Evolutionary conservation across 495 filamentous ascomycete genomes (phyloP), one percentile per base, ranked within the genome.

Genomic region (Trypethelium eluteriae): DNA sequence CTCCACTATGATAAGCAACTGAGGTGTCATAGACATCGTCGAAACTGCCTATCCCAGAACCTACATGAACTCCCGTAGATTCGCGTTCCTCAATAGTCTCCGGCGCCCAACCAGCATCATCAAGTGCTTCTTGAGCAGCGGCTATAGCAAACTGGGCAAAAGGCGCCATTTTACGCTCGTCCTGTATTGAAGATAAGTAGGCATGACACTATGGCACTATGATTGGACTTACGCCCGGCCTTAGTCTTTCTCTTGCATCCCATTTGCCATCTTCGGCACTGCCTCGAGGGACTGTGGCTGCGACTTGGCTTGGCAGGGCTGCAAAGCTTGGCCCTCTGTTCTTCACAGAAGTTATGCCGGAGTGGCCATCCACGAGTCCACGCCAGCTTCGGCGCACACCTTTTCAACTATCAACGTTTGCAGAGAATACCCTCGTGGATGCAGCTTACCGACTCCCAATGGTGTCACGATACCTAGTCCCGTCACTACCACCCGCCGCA

Each of bases 401-500:
- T 89, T 67, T 38, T 39, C 63, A 6, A 56, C 12, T 16, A 56
- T 53, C 0, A 63, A n/a, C 16, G n/a, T 1, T 38, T 65, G 34
- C 44, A 38, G 36, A 69, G 35, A 64, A 35, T 7, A 32, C 1
- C 18, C 1, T 6, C 3, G 3, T 7, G 32, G 0, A 7, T 35
- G 1, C 11, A 18, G 32, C 49, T 25, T 57, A 89, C 87, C 93
- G 47, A 96, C 85, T 64, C 89, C 93, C 32, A 98, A 81, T 59
- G 94, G 94, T 63, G 94, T 96, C 64, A 98, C 86, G 71, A 91
- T 90, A 50, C 94, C 94, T 63, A 98, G 81, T 74, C 94, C 94
- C 57, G 94, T 98, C 71, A 98, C 88, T 71, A 97, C 94, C 71
- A 98, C 94, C 70, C 91, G 87, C 77, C 93, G 88, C 93, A 96